Percentiles rank a stretch among this genome's conserved stretches.
phyloP scores from a whole-genome alignment of 805 yeast genomes.

The Starmerella geochares region DNA sequence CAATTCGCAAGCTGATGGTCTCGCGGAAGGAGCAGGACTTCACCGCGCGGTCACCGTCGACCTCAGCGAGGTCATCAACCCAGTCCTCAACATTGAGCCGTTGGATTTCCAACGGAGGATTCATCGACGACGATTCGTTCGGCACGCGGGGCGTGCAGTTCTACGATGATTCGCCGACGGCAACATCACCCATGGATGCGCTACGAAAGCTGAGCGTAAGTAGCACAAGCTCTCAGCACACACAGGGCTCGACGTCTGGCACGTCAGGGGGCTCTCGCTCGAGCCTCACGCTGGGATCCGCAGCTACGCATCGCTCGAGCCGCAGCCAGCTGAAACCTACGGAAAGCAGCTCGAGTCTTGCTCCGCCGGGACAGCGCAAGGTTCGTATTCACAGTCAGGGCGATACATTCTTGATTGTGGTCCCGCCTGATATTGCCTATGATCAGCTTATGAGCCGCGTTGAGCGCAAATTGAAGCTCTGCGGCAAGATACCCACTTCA shows the following conservation, averaged over 20 bases:
- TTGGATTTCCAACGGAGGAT: slow-evolving; percentile 10
- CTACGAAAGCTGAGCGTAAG: slow-evolving; percentile 21
- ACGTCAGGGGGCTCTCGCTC: slow-evolving; percentile 9
- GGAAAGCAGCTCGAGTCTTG: slow-evolving; percentile 15
- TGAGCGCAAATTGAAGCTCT: slow-evolving; percentile 44
- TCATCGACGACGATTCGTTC: slow-evolving; percentile 15
- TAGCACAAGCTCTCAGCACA: slow-evolving; percentile 18
- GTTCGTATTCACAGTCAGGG: slow-evolving; percentile 31
- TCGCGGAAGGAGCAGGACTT: not conserved
- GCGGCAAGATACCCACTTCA: slow-evolving; percentile 34
- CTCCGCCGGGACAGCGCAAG: slow-evolving; percentile 25
- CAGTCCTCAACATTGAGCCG: slow-evolving; percentile 10
- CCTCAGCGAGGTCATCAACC: slow-evolving; percentile 10
- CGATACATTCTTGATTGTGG: slow-evolving; percentile 52
- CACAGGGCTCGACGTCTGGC: slow-evolving; percentile 10
- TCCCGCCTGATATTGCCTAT: slow-evolving; percentile 44
- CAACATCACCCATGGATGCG: slow-evolving; percentile 19
- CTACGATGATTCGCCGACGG: slow-evolving; percentile 17
- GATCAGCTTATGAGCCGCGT: slow-evolving; percentile 49
- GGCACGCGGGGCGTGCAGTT: slow-evolving; percentile 16
- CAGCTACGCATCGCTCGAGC: slow-evolving; percentile 5
- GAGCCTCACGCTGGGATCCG: not conserved
- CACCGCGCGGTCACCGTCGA: not conserved
- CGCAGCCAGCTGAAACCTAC: slow-evolving; percentile 5
- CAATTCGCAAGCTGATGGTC: slow-evolving; percentile 24